These are phyloP conservation scores for Tulasnella sp. DNA, from an alignment of 768 basidiomycete species.

Conservation along the genomic window DNA sequence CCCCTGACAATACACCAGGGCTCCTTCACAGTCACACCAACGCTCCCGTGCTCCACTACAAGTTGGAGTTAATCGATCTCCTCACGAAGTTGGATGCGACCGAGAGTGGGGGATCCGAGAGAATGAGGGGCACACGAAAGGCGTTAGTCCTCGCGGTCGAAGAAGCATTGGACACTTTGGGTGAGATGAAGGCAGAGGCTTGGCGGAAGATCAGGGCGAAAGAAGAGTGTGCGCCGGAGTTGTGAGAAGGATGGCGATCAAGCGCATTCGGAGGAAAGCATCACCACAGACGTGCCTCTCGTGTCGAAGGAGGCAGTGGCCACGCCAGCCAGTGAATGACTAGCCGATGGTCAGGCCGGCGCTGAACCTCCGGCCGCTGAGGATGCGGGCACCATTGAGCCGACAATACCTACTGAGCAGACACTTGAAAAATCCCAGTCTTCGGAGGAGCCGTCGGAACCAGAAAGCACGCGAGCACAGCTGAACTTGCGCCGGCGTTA, in stretches of 20 bases:
- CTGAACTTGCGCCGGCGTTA: no score
- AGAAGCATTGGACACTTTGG: background rate
- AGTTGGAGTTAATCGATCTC: background rate
- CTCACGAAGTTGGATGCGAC: slow-evolving; percentile 6
- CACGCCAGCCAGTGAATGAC: no score
- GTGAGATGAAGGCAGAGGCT: background rate
- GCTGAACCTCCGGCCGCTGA: no score
- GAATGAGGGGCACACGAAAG: slow-evolving; percentile 6
- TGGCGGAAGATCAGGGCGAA: background rate
- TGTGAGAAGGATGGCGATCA: background rate
- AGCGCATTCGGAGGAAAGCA: background rate
- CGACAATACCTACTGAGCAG: no score
- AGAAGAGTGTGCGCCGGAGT: background rate
- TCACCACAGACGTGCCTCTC: no score
- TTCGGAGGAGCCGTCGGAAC: no score
- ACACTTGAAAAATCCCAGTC: no score
- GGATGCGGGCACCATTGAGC: no score
- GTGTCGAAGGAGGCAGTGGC: no score
- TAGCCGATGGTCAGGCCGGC: no score
- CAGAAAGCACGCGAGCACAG: no score
- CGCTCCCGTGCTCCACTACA: background rate
- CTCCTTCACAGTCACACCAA: background rate
- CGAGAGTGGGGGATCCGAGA: background rate
- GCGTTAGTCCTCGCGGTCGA: background rate
- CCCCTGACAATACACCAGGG: no score